Percentiles rank a stretch among this genome's conserved stretches.
phyloP scores from a whole-genome alignment of 192 early-diverging fungal species.

The Helicostylum pulchrum region DNA sequence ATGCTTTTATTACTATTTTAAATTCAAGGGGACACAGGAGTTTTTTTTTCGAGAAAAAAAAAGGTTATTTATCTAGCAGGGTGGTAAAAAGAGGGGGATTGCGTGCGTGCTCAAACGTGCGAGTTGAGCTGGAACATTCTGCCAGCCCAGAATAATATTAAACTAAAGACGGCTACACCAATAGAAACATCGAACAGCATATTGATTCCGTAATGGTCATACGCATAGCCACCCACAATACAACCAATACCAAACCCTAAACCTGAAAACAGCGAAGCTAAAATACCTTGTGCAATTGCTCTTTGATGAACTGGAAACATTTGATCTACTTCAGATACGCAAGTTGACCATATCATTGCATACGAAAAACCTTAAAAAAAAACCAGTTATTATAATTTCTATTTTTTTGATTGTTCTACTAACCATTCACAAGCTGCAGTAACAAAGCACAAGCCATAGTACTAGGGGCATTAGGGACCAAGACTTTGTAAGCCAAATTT shows the following conservation, averaged over 20 bases:
- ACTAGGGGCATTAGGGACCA: conserved; percentile 8
- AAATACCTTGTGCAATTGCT: conserved; percentile 32
- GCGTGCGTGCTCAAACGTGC: too few species aligned
- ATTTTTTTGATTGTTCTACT: background rate
- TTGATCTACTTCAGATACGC: conserved; percentile 30
- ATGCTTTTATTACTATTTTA: too few species aligned
- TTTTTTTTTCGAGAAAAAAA: background rate
- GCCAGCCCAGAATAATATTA: conserved; percentile 9
- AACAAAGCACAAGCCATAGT: conserved; percentile 19
- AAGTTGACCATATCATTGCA: conserved; percentile 33
- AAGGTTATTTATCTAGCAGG: background rate
- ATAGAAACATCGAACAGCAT: conserved; percentile 13
- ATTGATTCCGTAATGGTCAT: conserved; percentile 22
- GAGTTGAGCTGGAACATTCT: too few species aligned
- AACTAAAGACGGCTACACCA: conserved; percentile 8
- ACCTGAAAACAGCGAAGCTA: conserved; percentile 29
- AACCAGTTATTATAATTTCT: background rate
- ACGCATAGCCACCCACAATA: conserved; percentile 26
- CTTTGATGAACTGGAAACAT: conserved; percentile 33
- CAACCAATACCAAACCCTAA: conserved; percentile 33
- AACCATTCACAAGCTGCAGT: conserved; percentile 28
- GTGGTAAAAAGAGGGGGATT: too few species aligned
- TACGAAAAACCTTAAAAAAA: conserved; percentile 20
- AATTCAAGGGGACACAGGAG: too few species aligned
- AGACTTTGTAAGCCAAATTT: conserved; percentile 17